Conservation (phyloP, 1,139 yeast genomes). For the Saccharomyces pastorianus region DNA sequence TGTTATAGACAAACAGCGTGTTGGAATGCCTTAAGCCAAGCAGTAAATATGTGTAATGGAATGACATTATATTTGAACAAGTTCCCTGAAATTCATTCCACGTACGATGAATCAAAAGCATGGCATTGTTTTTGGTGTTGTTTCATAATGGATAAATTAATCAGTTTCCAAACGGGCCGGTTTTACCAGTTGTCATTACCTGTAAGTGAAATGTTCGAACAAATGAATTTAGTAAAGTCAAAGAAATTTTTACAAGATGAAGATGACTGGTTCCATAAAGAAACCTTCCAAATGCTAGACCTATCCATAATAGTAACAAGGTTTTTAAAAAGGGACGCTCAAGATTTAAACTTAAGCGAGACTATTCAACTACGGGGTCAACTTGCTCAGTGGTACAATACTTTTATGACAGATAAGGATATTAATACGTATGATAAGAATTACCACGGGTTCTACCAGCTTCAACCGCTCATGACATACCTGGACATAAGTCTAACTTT, state of each 20-base stretch:
- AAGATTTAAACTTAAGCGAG: constrained; percentile 13
- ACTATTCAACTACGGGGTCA: constrained; percentile 7
- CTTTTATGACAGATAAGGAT: constrained; percentile 4
- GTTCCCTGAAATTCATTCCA: constrained; percentile 25
- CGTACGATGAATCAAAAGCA: constrained; percentile 45
- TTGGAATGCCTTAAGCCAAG: constrained; percentile 47
- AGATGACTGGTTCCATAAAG: constrained; percentile 17
- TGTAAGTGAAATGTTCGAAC: constrained; percentile 23
- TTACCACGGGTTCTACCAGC: constrained; percentile 4
- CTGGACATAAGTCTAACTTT: constrained; percentile 25
- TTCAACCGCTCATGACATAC: constrained; percentile 24
- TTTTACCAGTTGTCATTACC: constrained; percentile 40
- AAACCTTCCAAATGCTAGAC: constrained; percentile 33
- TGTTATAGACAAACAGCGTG: constrained; percentile 52
- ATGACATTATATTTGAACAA: constrained; percentile 42
- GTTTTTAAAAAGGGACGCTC: constrained; percentile 14
- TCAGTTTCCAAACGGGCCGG: constrained; percentile 51
- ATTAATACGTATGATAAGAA: neutral
- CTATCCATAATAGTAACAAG: constrained; percentile 12
- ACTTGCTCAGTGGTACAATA: constrained; percentile 19
- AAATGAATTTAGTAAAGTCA: constrained; percentile 2
- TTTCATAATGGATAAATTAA: constrained; percentile 47
- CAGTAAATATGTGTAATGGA: constrained; percentile 46
- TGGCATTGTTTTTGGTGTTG: constrained; percentile 52
- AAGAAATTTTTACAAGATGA: neutral